Evolutionary conservation across 73 alveolate genomes (phyloP), one percentile per base, ranked within the genome.

Genomic region (Effrenium voratum): DNA sequence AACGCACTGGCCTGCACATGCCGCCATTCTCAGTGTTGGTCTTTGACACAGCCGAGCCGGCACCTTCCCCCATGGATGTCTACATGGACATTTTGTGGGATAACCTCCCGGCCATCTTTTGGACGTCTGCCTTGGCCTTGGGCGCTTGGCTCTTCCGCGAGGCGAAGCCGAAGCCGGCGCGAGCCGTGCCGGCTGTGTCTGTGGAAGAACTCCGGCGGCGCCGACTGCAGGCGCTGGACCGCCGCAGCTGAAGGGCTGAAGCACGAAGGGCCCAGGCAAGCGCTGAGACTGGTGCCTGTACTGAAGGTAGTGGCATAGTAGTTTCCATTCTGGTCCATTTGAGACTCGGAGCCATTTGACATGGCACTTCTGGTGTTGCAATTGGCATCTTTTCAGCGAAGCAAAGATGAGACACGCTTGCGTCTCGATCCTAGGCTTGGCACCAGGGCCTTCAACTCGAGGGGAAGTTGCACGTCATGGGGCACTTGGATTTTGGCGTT

Each of bases 181-280:
- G 75, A 5, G 32, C 87, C 10, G 85, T 73, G 28, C 50, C 70
- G 13, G 52, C 85, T 2, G 87, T 68, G 16, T 52, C 96, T 10
- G 57, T 63, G 43, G 87, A 88, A 32, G 96, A 88, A 75, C 86
- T 88, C 75, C 96, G 96, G 5, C 79, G 96, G 26, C 86, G 70
- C 36, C 96, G 96, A 24, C 43, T 88, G 45, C 86, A 73, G 24
- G 96, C 96, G 6, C 57, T 88, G 70, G 96, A 88, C 38, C 84
- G 95, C 16, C 36, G 95, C 36, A 46, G 59, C 59, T 41, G 34
- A 60, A n/a, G n/a, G n/a, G n/a, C n/a, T n/a, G n/a, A n/a, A n/a
- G n/a, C n/a, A n/a, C n/a, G n/a, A n/a, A n/a, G n/a, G n/a, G n/a
- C n/a, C n/a, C n/a, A n/a, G n/a, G n/a, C n/a, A n/a, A n/a, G n/a